Evolutionary conservation across 1,284 basidiomycete genomes (phyloP).

Genomic region (Kwoniella shivajii): DNA sequence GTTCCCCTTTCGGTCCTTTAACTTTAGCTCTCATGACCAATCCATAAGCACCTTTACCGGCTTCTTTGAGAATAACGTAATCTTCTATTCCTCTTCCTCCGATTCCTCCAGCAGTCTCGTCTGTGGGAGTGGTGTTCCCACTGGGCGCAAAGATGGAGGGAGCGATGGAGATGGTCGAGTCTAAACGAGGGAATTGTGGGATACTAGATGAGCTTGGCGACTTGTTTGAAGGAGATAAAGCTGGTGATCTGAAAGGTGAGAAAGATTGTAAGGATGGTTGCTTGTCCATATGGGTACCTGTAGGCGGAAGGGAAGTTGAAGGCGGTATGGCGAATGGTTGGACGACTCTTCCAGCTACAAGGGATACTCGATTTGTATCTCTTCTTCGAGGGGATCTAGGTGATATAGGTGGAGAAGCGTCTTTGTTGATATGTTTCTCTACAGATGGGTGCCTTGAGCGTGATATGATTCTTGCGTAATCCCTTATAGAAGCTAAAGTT

Average conservation of each 20-base stretch:
- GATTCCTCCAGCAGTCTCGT: conserved; percentile 46
- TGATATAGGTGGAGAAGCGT: conserved; percentile 27
- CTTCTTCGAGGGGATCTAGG: conserved; percentile 47
- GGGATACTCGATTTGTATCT: conserved; percentile 48
- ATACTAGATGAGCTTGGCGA: not conserved
- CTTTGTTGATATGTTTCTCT: conserved; percentile 8
- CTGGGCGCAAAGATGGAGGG: conserved; percentile 49
- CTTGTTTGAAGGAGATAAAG: conserved; percentile 5
- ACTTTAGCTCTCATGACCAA: conserved; percentile 88
- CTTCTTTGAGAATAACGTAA: conserved; percentile 75
- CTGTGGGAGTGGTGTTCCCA: conserved; percentile 44
- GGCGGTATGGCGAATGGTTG: conserved; percentile 49
- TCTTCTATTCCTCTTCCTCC: conserved; percentile 54
- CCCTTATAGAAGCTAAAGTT: conserved; percentile 26
- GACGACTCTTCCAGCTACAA: conserved; percentile 52
- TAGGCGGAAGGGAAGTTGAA: conserved; percentile 39
- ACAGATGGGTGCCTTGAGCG: conserved; percentile 10
- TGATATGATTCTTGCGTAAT: conserved; percentile 32
- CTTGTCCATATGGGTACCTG: conserved; percentile 6
- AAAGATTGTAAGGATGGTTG: conserved; percentile 45
- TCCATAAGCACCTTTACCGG: conserved; percentile 95
- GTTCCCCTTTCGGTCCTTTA: conserved; percentile 68
- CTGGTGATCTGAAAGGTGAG: conserved; percentile 47
- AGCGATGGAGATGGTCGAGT: conserved; percentile 45
- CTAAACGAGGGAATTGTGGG: conserved; percentile 31